Conservation (phyloP, 2,329 filamentous ascomycete species). For the Monosporascus sp. region DNA sequence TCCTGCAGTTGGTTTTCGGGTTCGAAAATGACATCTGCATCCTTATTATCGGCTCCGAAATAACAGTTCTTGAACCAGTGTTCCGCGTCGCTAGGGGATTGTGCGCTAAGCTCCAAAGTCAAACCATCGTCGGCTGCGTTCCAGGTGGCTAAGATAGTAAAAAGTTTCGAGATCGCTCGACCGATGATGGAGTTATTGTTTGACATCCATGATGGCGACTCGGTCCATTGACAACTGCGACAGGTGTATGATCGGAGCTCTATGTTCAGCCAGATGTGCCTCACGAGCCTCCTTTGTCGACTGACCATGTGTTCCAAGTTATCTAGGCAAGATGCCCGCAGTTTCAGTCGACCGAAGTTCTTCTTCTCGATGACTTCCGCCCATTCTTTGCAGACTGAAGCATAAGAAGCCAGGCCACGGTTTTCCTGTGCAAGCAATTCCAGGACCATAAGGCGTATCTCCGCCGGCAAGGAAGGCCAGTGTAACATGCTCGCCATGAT, state of each 20-base stretch:
- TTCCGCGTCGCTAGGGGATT: slow-evolving; percentile 29
- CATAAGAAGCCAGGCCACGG: slow-evolving; percentile 26
- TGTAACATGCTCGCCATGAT: too few species aligned
- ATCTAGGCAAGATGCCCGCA: slow-evolving; percentile 19
- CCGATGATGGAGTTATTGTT: slow-evolving; percentile 11
- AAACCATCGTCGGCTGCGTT: slow-evolving; percentile 13
- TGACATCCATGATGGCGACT: not conserved
- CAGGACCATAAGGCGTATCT: slow-evolving; percentile 30
- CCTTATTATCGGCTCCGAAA: slow-evolving; percentile 18
- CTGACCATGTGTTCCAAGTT: slow-evolving; percentile 14
- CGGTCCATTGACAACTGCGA: slow-evolving; percentile 1
- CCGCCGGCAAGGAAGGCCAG: slow-evolving; percentile 3
- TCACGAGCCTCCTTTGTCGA: slow-evolving; percentile 17
- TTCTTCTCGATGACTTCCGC: slow-evolving; percentile 23
- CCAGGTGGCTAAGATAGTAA: slow-evolving; percentile 27
- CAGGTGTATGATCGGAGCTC: slow-evolving; percentile 22
- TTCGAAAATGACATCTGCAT: slow-evolving; percentile 2
- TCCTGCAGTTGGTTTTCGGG: not conserved
- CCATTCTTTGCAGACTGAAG: slow-evolving; percentile 32
- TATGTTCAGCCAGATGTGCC: slow-evolving; percentile 25
- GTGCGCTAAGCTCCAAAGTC: slow-evolving; percentile 28
- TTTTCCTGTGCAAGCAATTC: slow-evolving; percentile 22
- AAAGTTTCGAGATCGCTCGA: slow-evolving; percentile 20
- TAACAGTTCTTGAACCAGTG: slow-evolving; percentile 28
- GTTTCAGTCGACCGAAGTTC: slow-evolving; percentile 24